Evolutionary conservation across 2,329 filamentous ascomycete genomes (phyloP).

Genomic region (Colletotrichum camelliae): DNA sequence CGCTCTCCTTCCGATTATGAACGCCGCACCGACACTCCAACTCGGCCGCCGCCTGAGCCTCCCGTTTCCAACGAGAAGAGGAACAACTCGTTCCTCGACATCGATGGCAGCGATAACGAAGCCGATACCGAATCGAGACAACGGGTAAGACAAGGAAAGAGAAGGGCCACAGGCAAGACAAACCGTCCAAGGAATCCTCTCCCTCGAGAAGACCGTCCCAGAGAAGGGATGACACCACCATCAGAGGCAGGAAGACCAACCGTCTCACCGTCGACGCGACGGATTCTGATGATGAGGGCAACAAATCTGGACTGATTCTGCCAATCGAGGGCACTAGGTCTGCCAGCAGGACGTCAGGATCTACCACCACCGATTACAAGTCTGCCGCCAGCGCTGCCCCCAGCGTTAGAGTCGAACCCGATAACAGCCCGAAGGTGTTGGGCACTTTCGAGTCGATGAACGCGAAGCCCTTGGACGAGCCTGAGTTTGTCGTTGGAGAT

Average conservation of each 20-base stretch:
- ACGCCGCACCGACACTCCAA: conserved; percentile 38
- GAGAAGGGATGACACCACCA: background rate
- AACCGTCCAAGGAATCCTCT: conserved; percentile 13
- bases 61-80: conserved; percentile 35
- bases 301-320: conserved; percentile 43
- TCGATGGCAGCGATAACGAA: conserved; percentile 56
- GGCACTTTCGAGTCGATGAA: conserved; percentile 37
- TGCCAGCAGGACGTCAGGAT: conserved; percentile 37
- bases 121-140: conserved; percentile 34
- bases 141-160: conserved; percentile 14
- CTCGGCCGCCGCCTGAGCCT: conserved; percentile 35
- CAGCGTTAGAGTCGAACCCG: conserved; percentile 50
- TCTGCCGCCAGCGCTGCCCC: conserved; percentile 39
- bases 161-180: background rate
- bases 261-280: conserved; percentile 30
- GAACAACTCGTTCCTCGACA: conserved; percentile 56
- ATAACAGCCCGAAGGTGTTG: conserved; percentile 40
- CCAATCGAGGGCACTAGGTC: conserved; percentile 45
- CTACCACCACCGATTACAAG: conserved; percentile 44
- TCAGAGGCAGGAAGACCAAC: conserved; percentile 15
- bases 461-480: conserved; percentile 59
- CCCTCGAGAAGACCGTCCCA: background rate
- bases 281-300: conserved; percentile 38
- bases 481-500: conserved; percentile 61
- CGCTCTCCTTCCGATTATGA: background rate